Evolutionary conservation across 441 rosid species (phyloP).

Genomic region (Pelargonium australe): DNA sequence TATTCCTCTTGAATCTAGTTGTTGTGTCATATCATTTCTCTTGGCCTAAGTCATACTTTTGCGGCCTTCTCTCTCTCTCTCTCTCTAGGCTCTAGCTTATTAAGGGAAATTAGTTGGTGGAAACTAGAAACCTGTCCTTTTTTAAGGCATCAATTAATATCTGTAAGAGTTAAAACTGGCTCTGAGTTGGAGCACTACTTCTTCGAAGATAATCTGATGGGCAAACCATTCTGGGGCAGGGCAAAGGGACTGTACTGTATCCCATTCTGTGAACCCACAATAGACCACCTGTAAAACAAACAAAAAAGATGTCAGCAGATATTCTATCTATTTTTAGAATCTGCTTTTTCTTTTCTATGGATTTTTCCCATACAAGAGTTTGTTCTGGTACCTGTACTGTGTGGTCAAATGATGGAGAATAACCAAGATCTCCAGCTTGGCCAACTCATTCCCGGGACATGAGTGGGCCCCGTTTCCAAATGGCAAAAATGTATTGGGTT

Average conservation of each 20-base stretch:
- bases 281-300: conserved; percentile 54
- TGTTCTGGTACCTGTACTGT: conserved; percentile 64
- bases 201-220: conserved; percentile 53
- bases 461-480: conserved; percentile 88
- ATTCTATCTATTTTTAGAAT: conserved; percentile 19
- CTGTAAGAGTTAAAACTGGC: not conserved
- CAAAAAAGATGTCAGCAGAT: conserved; percentile 25
- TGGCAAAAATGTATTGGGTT: conserved; percentile 88
- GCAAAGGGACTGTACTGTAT: conserved; percentile 97
- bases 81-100: no score
- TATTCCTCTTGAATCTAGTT: conserved; percentile 8
- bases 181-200: conserved; percentile 10
- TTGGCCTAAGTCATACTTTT: conserved; percentile 2
- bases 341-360: not conserved
- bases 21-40: not conserved
- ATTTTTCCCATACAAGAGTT: not conserved
- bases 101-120: no score
- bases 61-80: not conserved
- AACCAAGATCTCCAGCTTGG: conserved; percentile 74
- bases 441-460: conserved; percentile 92
- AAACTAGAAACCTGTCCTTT: not conserved
- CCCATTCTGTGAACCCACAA: conserved; percentile 55
- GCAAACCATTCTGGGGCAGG: conserved; percentile 89
- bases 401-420: conserved; percentile 88
- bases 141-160: not conserved